Evolutionary conservation across 225 moss, liverwort and hornwort species (phyloP), one percentile per base, ranked within the genome.

Genomic region (Bryum argenteum): DNA sequence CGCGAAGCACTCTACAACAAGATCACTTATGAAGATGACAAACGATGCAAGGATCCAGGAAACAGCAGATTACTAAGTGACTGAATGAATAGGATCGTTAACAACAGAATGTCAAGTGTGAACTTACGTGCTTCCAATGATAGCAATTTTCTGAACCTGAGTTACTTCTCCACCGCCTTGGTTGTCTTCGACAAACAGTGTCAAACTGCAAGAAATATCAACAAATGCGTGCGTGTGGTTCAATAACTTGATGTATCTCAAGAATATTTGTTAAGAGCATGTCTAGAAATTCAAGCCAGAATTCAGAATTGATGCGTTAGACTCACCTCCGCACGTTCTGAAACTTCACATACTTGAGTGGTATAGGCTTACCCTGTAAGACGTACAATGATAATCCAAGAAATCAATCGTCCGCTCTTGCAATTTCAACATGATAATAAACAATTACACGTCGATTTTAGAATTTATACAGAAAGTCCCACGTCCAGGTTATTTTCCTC

Each of bases 331-430:
- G 84, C 37, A 97, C 97, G 72, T 85, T 94, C 77, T 97, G 97
- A 74, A 97, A 97, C 86, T 94, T 97, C 65, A 97, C 94, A 74
- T 94, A 97, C 77, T 97, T 97, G 76, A 97, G 82, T 79, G 91
- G 80, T 52, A 97, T 79, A 71, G 92, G 97, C 73, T 97, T 96
- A 66, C 95, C 95, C 95, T 96, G 88, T 42, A 88, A 48, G 72
- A 45, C 13, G 28, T 22, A 44, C 11, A 67, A 54, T 40, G 24
- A 63, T 66, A 58, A 69, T 66, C 67, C 39, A 70, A 11, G 65
- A 37, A 2, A 67, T 78, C 59, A 40, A 22, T 55, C 19, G 39
- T 41, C 10, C 28, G 14, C 41, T n/a, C 8, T 12, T 10, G 17
- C 62, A 22, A 41, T 67, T 11, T 28, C 28, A 28, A 28, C 28